Evolutionary conservation across 352 stramenopile species (phyloP).

Genomic region (Thalassiosira delicatula): DNA sequence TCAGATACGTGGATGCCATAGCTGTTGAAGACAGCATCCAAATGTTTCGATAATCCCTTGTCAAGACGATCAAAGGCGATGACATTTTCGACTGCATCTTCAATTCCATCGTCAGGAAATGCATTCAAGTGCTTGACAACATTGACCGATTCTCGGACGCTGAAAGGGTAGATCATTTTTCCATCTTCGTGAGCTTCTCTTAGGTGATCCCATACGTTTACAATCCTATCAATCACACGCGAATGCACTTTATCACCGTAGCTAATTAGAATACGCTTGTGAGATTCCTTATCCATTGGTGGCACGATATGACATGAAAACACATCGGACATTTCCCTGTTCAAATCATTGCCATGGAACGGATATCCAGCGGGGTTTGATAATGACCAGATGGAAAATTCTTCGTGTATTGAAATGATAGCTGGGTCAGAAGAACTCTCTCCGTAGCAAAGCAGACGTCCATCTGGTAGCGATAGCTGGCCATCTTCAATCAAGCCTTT

Average conservation of each 20-base stretch:
- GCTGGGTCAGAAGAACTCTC: slow-evolving; percentile 69
- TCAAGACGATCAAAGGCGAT: slow-evolving; percentile 90
- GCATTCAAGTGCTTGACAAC: slow-evolving; percentile 92
- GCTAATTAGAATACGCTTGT: slow-evolving; percentile 89
- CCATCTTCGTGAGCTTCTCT: slow-evolving; percentile 88
- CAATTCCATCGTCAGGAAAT: slow-evolving; percentile 91
- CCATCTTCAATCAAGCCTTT: slow-evolving; percentile 96
- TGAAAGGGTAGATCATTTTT: slow-evolving; percentile 93
- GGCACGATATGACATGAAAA: slow-evolving; percentile 92
- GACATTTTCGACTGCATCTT: slow-evolving; percentile 90
- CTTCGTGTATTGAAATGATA: slow-evolving; percentile 89
- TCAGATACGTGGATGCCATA: slow-evolving; percentile 68
- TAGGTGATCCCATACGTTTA: slow-evolving; percentile 90
- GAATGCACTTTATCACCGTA: slow-evolving; percentile 89
- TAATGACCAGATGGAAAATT: slow-evolving; percentile 93
- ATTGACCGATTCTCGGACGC: slow-evolving; percentile 91
- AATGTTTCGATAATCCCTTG: slow-evolving; percentile 47
- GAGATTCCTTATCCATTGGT: slow-evolving; percentile 89
- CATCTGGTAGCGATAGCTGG: slow-evolving; percentile 91
- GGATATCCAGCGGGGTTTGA: slow-evolving; percentile 95
- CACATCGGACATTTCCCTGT: slow-evolving; percentile 91
- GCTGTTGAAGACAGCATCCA: slow-evolving; percentile 69
- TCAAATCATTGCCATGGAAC: slow-evolving; percentile 97
- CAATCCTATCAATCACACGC: slow-evolving; percentile 87
- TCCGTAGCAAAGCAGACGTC: slow-evolving; percentile 79